phyloP scores from a whole-genome alignment of 2,329 filamentous ascomycete genomes.

The Phialophora verrucosa region DNA sequence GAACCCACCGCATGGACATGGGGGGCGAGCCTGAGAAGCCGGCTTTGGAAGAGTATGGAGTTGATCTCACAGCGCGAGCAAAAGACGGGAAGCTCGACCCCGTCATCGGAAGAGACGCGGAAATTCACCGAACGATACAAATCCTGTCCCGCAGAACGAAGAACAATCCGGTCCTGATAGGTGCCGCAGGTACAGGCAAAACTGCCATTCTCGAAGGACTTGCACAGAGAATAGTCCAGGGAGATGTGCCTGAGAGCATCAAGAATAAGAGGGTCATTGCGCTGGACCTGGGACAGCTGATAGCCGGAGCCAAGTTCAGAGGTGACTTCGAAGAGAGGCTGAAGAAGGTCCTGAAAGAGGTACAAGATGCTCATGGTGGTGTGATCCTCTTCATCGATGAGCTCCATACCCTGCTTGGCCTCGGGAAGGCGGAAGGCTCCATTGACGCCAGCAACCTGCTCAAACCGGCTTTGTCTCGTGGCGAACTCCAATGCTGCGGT shows the following conservation, averaged over 20 bases:
- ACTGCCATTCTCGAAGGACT: constrained; percentile 97
- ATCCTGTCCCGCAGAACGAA: constrained; percentile 91
- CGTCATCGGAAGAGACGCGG: constrained; percentile 88
- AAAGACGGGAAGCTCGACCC: constrained; percentile 91
- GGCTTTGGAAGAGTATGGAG: constrained; percentile 86
- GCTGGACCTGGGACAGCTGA: constrained; percentile 87
- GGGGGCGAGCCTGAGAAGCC: constrained; percentile 77
- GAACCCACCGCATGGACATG: constrained; percentile 92
- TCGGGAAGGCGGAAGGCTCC: constrained; percentile 93
- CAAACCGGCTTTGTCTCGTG: constrained; percentile 90
- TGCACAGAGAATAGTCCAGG: constrained; percentile 87
- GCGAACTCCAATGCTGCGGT: constrained; percentile 92
- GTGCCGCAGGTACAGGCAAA: constrained; percentile 97
- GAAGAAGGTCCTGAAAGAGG: constrained; percentile 89
- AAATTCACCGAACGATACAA: constrained; percentile 94
- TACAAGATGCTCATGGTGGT: constrained; percentile 83
- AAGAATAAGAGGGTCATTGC: constrained; percentile 91
- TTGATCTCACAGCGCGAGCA: constrained; percentile 85
- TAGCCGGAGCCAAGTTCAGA: constrained; percentile 92
- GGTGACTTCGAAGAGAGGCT: constrained; percentile 95
- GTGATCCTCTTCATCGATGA: constrained; percentile 97
- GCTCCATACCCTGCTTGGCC: constrained; percentile 84
- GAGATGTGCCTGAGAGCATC: constrained; percentile 93
- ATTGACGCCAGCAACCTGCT: constrained; percentile 95
- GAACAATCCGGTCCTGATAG: constrained; percentile 97